A percentile compares a stretch with the other conserved stretches of the same genome.
These are phyloP conservation scores for Syncephalastrum sp. DNA, from an alignment of 371 early-diverging fungal genomes.

Conservation along the genomic window DNA sequence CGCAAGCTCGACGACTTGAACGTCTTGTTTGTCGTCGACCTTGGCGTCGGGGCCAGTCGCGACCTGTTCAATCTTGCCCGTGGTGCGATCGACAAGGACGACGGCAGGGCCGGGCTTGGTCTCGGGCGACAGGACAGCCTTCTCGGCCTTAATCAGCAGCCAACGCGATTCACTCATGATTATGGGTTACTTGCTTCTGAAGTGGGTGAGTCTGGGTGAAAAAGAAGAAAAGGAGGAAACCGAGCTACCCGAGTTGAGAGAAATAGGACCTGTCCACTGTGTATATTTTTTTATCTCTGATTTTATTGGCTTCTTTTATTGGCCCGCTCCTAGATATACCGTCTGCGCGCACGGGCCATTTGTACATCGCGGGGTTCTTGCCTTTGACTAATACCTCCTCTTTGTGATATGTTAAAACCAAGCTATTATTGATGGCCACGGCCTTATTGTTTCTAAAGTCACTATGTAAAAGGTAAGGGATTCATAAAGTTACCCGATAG, in stretches of 20 bases:
- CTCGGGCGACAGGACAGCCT: constrained; percentile 45
- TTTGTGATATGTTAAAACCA: too few species aligned
- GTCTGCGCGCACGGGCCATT: constrained; percentile 1
- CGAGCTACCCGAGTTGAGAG: neutral
- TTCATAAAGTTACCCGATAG: too few species aligned
- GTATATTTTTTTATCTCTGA: too few species aligned
- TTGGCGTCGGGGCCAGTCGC: constrained; percentile 14
- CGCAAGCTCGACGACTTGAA: constrained; percentile 25
- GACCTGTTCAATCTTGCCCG: constrained; percentile 55
- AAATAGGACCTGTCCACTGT: neutral
- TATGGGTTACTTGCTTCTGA: neutral
- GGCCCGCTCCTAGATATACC: constrained; percentile 1
- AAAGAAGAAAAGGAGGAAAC: constrained; percentile 2
- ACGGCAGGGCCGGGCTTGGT: constrained; percentile 38
- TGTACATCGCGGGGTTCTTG: neutral
- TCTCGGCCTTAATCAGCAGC: constrained; percentile 37
- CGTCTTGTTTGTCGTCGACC: constrained; percentile 9
- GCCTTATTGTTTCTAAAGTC: too few species aligned
- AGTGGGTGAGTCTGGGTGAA: neutral
- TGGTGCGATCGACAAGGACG: constrained; percentile 46
- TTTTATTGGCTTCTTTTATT: constrained; percentile 1
- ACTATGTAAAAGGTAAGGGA: too few species aligned
- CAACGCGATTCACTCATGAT: constrained; percentile 18
- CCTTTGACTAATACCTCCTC: too few species aligned
- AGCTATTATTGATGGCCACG: too few species aligned